Conservation (phyloP, 345 rosid genomes). For the Gynandropsis gynandra region DNA sequence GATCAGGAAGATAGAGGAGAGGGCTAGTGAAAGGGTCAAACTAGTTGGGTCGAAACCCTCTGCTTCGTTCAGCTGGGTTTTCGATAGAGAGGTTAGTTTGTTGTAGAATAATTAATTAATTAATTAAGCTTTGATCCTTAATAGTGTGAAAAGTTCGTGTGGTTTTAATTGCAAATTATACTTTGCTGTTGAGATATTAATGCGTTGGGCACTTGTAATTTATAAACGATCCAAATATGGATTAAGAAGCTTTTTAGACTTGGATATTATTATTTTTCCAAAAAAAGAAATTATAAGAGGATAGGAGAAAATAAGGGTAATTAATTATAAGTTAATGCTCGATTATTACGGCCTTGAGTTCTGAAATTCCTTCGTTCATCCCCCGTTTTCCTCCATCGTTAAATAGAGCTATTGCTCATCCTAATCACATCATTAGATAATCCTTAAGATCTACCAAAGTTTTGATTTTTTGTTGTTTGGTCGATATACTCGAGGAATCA, state of each 20-base stretch:
- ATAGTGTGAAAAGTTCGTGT: too few species aligned
- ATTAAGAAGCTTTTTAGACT: too few species aligned
- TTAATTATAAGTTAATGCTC: too few species aligned
- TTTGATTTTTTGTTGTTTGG: not conserved
- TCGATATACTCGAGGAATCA: not conserved
- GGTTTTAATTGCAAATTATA: too few species aligned
- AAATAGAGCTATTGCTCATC: slow-evolving; percentile 5
- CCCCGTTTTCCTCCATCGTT: slow-evolving; percentile 7
- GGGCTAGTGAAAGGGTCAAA: slow-evolving; percentile 33
- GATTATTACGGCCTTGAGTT: too few species aligned
- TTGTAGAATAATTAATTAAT: not conserved
- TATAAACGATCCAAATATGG: not conserved
- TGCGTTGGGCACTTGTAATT: too few species aligned
- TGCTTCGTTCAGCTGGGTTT: slow-evolving; percentile 48
- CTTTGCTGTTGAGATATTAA: too few species aligned
- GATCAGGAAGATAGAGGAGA: slow-evolving; percentile 44
- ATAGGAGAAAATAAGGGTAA: too few species aligned
- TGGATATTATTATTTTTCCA: too few species aligned
- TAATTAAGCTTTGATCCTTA: too few species aligned
- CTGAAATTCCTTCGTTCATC: slow-evolving; percentile 9
- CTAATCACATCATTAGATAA: slow-evolving; percentile 19
- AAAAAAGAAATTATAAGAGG: too few species aligned
- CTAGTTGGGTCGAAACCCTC: slow-evolving; percentile 19
- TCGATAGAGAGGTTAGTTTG: slow-evolving; percentile 29
- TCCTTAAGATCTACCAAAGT: not conserved